These are phyloP conservation scores for Ophiostoma australiae DNA, from an alignment of 2,329 filamentous ascomycete species.

Conservation along the genomic window DNA sequence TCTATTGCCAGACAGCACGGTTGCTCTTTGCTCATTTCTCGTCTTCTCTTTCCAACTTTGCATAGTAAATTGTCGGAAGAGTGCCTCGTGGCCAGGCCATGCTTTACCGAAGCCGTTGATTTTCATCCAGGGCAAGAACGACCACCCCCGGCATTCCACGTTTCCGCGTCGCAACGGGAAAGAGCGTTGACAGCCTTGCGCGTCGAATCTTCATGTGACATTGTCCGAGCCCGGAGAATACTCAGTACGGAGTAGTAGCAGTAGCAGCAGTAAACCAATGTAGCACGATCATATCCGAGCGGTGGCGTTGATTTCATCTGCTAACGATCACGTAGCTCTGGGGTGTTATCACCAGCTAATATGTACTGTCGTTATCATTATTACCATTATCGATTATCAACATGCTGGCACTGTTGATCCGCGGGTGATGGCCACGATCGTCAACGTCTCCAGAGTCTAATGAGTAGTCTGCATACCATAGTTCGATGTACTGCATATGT, in stretches of 20 bases:
- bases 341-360: no score
- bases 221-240: neutral
- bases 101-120: neutral
- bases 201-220: neutral
- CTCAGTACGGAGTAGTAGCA: no score
- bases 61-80: neutral
- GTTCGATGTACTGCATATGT: no score
- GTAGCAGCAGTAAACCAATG: neutral
- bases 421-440: conserved; percentile 2
- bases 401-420: neutral
- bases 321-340: neutral
- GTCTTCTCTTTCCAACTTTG: neutral
- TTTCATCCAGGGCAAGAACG: neutral
- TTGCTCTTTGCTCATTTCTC: neutral
- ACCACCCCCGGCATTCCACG: neutral
- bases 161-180: neutral
- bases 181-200: neutral
- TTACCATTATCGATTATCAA: neutral
- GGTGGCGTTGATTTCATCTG: neutral
- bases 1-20: neutral
- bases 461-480: neutral
- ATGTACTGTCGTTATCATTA: neutral
- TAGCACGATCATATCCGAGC: neutral
- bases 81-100: neutral
- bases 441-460: neutral